Evolutionary conservation across 179 eudicot species (phyloP).

Genomic region (Nepenthes alata): DNA sequence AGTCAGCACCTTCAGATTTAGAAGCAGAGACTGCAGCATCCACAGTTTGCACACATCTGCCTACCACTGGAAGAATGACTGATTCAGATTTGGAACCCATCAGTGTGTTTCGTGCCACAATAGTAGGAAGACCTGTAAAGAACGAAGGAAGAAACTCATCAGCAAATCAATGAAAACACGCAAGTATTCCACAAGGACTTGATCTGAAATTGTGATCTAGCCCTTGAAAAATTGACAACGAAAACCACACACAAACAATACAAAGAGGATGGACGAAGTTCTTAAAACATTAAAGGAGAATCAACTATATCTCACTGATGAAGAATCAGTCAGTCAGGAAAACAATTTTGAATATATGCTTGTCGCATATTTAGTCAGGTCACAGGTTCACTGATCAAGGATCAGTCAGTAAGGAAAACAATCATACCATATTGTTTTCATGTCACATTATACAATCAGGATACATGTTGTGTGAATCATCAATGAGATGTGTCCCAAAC

Average conservation of each 20-base stretch:
- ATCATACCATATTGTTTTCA: too few relatives aligned
- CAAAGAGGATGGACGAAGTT: not conserved
- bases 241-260: not conserved
- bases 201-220: not conserved
- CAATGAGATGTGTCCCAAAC: too few relatives aligned
- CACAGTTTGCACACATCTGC: slow-evolving; percentile 53
- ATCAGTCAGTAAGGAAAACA: too few relatives aligned
- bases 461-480: too few relatives aligned
- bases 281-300: not conserved
- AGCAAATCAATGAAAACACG: not conserved
- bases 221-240: not conserved
- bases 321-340: too few relatives aligned
- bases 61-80: slow-evolving; percentile 77
- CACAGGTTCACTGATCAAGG: too few relatives aligned
- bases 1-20: slow-evolving; percentile 91
- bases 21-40: slow-evolving; percentile 66
- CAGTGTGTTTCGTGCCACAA: slow-evolving; percentile 88
- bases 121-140: slow-evolving; percentile 70
- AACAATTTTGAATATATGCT: too few relatives aligned
- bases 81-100: slow-evolving; percentile 66
- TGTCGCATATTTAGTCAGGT: too few relatives aligned
- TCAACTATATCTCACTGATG: not conserved
- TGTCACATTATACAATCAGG: too few relatives aligned
- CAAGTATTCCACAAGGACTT: not conserved
- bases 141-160: slow-evolving; percentile 4